Evolutionary conservation across 1,284 basidiomycete genomes (phyloP), one percentile per base, ranked within the genome.

Genomic region (Moesziomyces sp.): DNA sequence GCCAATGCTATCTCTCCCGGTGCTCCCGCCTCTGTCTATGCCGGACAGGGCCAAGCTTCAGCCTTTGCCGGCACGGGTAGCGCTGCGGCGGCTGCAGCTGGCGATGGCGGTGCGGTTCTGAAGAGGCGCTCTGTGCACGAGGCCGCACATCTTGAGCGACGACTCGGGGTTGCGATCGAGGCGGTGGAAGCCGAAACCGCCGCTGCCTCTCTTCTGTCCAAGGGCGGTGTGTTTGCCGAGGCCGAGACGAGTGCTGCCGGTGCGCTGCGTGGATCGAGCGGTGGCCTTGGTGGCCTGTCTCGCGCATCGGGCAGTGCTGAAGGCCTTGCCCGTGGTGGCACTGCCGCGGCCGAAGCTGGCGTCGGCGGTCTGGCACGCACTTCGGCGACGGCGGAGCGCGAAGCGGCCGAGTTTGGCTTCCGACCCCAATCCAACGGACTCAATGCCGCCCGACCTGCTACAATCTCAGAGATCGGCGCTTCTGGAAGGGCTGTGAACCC

Each of bases 401-500:
- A 38, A 38, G 35, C 4, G 3, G 35, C 35, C 33, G 21, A 9
- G 30, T 46, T n/a, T 23, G 30, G 52, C 9, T 9, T 42, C 5
- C 16, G 21, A n/a, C 10, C 33, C 1, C 38, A 40, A 7, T 26
- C 48, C 21, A 46, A 19, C 35, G 51, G 51, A 6, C 24, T 35
- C 21, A 13, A 43, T 23, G 28, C 55, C 2, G 61, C 55, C 1
- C 23, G 35, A 8, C 61, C 61, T 2, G 61, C 61, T 9, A 58
- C 54, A 51, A 19, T 58, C 3, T 46, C 50, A 6, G 55, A 57
- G 2, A 8, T 62, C 16, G 26, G 30, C 18, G 18, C 51, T 5
- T 44, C 19, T 5, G 44, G 30, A 3, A 33, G 43, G 44, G 43
- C 8, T 16, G 35, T 18, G 13, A 38, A 38, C 16, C 35, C 35